Conservation (phyloP, 1,284 basidiomycete species). For the Ustilago trichophora region DNA sequence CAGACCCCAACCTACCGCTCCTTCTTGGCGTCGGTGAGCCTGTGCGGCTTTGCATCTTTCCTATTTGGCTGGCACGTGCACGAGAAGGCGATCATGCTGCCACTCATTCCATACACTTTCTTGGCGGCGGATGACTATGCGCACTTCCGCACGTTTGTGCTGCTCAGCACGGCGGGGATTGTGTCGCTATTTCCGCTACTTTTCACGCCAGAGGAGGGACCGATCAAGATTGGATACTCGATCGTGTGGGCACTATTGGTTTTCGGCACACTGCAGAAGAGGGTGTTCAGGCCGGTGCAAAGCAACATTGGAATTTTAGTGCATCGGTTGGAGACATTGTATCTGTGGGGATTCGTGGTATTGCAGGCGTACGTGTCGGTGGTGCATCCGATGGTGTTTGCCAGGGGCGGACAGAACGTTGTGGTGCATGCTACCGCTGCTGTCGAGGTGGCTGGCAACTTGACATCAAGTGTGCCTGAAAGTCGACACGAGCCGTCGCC, state of each 20-base stretch:
- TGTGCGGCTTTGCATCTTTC: slow-evolving; percentile 90
- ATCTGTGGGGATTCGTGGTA: slow-evolving; percentile 78
- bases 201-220: slow-evolving; percentile 72
- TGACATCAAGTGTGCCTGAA: background rate
- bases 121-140: slow-evolving; percentile 83
- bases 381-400: slow-evolving; percentile 68
- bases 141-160: slow-evolving; percentile 82
- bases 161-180: slow-evolving; percentile 82
- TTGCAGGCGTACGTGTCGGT: slow-evolving; percentile 76
- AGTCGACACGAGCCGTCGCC: background rate
- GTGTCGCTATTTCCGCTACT: slow-evolving; percentile 85
- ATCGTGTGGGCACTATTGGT: slow-evolving; percentile 77
- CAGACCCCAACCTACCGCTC: slow-evolving; percentile 81
- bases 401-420: background rate
- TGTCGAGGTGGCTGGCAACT: background rate
- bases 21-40: slow-evolving; percentile 82
- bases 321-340: slow-evolving; percentile 77
- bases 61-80: slow-evolving; percentile 98
- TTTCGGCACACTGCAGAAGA: slow-evolving; percentile 75
- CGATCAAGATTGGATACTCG: slow-evolving; percentile 82
- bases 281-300: slow-evolving; percentile 84
- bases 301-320: slow-evolving; percentile 76
- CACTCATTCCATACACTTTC: slow-evolving; percentile 86
- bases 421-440: background rate
- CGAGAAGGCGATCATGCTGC: slow-evolving; percentile 89